Percentiles rank a stretch among this genome's conserved stretches.
These are phyloP conservation scores for Hordeum marinum DNA, from an alignment of 176 grass and related monocot species.

Conservation along the genomic window DNA sequence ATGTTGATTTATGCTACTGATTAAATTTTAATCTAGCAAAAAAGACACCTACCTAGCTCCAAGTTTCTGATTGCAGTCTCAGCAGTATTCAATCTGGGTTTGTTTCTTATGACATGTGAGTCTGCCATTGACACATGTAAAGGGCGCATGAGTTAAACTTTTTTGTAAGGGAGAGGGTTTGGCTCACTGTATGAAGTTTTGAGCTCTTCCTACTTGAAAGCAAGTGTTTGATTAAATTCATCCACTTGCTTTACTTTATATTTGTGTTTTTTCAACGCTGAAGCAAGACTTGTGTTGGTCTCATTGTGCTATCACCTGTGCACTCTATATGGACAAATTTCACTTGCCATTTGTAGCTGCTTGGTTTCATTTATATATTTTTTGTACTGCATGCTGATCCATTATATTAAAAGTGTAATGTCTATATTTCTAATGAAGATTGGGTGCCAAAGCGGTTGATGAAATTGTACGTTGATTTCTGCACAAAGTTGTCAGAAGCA, in stretches of 20 bases:
- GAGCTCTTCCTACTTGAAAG: neutral
- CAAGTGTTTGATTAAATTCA: neutral
- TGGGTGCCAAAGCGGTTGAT: slow-evolving; percentile 94
- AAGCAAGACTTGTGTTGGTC: neutral
- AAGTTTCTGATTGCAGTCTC: slow-evolving; percentile 10
- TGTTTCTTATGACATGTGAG: neutral
- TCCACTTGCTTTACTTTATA: neutral
- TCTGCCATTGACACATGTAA: neutral
- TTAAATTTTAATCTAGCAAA: neutral
- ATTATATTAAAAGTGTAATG: neutral
- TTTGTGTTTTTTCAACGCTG: neutral
- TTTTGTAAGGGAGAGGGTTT: neutral
- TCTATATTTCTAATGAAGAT: slow-evolving; percentile 26
- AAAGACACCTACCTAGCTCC: neutral
- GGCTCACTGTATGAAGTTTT: neutral
- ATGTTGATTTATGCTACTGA: neutral
- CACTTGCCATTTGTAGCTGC: neutral
- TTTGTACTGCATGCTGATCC: slow-evolving; percentile 1
- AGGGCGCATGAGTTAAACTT: neutral
- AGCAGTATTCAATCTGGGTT: neutral
- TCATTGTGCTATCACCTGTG: neutral
- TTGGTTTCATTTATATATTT: neutral
- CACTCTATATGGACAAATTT: neutral
- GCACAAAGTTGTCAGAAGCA: slow-evolving; percentile 68
- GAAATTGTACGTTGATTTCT: slow-evolving; percentile 89